Base-by-base conservation (phyloP, 2,329 filamentous ascomycete genomes). In the Zalaria obscura region DNA sequence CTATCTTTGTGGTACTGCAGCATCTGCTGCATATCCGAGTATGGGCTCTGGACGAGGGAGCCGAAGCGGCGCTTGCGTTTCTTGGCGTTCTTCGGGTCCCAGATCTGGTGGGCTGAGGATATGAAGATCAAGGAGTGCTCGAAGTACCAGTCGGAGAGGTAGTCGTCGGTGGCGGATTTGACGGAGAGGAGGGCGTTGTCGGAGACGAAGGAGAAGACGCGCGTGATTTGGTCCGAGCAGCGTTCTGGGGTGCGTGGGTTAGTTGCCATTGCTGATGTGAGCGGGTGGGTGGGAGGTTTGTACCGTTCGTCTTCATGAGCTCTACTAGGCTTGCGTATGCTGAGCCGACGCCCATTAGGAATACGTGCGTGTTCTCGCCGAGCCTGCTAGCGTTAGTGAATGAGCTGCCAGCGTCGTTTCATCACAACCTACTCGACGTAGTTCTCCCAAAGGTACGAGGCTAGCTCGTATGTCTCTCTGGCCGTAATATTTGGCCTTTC, bases 381-480 rank as follows among this genome's bases (percentile, higher is more conserved):
- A 79, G 78, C 28, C 83, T 70, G 41, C 40, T 29, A 1, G 5
- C 11, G 18, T 18, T 18, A 18, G 18, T 32, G 29, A 32, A 32
- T 32, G 7, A 32, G 29, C 29, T n/a, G n/a, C n/a, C 29, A n/a
- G 29, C 29, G 29, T n/a, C 29, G 7, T 7, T 32, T 32, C 29
- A 7, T 32, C 29, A 35, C 18, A 10, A 50, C 67, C 52, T 60
- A 76, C 67, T 94, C 84, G 18, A 98, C 77, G 55, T 95, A 95
- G 56, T 98, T 98, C 52, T 95, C 88, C 91, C 91, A 98, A 9
- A 98, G 67, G 55, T 94, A 96, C 45, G 74, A 78, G 4, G 89
- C 76, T 7, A 95, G 66, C 46, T 89, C 79, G 47, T 82, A 77
- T 0, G 70, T 72, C 41, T 69, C 68, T 25, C 58, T 58, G 5